Percentiles rank a stretch among this genome's conserved stretches.
phyloP scores from a whole-genome alignment of 2,329 filamentous ascomycete genomes.

The Epichloe baconii region DNA sequence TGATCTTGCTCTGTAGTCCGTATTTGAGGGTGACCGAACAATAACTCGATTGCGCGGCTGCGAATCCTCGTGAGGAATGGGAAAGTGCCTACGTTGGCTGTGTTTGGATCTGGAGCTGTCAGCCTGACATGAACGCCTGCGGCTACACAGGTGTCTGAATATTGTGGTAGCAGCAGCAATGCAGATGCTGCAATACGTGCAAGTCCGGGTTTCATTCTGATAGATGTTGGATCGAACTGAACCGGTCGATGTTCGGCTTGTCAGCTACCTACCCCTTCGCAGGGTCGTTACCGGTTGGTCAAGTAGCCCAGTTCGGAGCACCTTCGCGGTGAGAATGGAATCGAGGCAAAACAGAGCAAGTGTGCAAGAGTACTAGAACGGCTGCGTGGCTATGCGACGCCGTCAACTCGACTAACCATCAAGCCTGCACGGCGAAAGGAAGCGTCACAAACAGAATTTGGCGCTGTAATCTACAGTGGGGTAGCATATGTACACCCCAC shows the following conservation, averaged over 20 bases:
- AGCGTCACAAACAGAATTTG: too few relatives aligned
- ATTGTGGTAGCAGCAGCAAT: neutral
- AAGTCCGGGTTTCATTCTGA: slow-evolving; percentile 1
- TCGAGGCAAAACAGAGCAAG: too few relatives aligned
- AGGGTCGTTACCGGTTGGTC: neutral
- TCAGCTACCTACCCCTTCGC: too few relatives aligned
- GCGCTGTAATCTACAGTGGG: too few relatives aligned
- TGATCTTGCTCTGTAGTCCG: slow-evolving; percentile 13
- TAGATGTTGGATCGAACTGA: neutral
- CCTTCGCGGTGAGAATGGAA: too few relatives aligned
- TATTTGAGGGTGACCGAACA: slow-evolving; percentile 33
- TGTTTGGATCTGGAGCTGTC: neutral
- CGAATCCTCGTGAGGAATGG: slow-evolving; percentile 38
- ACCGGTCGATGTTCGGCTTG: too few relatives aligned
- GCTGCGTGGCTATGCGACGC: too few relatives aligned
- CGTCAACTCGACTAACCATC: too few relatives aligned
- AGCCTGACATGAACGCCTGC: neutral
- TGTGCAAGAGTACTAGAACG: too few relatives aligned
- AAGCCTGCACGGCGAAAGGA: too few relatives aligned
- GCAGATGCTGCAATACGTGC: neutral
- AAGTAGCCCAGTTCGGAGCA: too few relatives aligned
- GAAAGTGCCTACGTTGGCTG: slow-evolving; percentile 21
- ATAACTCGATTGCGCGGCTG: slow-evolving; percentile 33
- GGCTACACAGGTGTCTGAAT: neutral
- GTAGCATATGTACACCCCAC: too few relatives aligned